Conservation (phyloP, 768 basidiomycete species). For the Floccularia luteovirens region DNA sequence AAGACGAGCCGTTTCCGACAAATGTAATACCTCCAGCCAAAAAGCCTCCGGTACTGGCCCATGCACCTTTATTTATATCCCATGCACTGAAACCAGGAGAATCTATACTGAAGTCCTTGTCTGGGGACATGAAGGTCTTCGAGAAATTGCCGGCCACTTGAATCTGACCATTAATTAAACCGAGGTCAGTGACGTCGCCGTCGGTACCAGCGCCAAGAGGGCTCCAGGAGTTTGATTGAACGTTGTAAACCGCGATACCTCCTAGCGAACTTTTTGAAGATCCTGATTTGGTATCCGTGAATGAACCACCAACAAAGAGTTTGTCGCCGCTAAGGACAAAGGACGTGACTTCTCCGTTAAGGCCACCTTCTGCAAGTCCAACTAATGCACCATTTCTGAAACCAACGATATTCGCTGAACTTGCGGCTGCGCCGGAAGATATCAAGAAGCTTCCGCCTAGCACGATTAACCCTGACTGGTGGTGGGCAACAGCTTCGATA, state of each 20-base stretch:
- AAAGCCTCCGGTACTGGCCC: constrained; percentile 74
- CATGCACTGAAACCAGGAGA: constrained; percentile 70
- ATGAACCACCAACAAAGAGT: constrained; percentile 85
- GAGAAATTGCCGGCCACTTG: constrained; percentile 77
- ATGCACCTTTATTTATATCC: constrained; percentile 50
- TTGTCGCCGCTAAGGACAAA: constrained; percentile 54
- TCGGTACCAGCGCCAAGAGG: constrained; percentile 69
- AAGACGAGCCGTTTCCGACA: constrained; percentile 56
- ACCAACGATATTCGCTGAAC: constrained; percentile 63
- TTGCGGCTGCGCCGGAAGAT: constrained; percentile 43
- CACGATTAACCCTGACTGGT: constrained; percentile 59
- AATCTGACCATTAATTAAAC: constrained; percentile 39
- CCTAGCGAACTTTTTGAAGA: constrained; percentile 45
- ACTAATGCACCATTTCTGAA: constrained; percentile 55
- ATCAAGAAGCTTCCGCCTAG: constrained; percentile 74
- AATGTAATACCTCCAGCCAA: constrained; percentile 65
- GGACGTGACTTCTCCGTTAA: constrained; percentile 74
- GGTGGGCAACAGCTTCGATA: constrained; percentile 53
- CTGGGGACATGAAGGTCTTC: constrained; percentile 22
- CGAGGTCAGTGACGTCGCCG: constrained; percentile 62
- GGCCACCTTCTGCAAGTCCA: constrained; percentile 53
- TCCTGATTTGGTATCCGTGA: constrained; percentile 56
- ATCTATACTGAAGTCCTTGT: constrained; percentile 23
- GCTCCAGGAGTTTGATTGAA: constrained; percentile 57
- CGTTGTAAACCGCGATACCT: constrained; percentile 67